Base-by-base conservation (phyloP, 202 grass and related monocot genomes). In the Schoenoplectus tabernaemontani region DNA sequence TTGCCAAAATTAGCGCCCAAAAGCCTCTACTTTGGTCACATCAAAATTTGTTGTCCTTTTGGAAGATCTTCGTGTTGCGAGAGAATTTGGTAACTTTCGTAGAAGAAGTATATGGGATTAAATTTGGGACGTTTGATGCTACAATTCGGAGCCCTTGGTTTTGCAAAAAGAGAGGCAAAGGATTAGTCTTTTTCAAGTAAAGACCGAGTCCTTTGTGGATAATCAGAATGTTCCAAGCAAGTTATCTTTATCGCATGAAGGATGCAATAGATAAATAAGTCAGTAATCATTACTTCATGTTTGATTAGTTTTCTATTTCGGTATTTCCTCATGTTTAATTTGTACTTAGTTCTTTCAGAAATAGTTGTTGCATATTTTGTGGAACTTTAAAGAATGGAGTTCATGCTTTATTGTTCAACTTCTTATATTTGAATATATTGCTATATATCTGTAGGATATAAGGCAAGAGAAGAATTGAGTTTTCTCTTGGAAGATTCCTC, bases 141-240 rank as follows among this genome's bases (percentile, higher is more conserved):
- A 34, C 22, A n/a, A 50, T 33, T 80, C 59, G 84, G 3, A 80
- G 82, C 57, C 95, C 89, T 42, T 98, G 86, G 91, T 90, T 94
- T 82, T 92, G 86, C 61, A n/a, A n/a, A 13, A 32, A 74, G 41
- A 70, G 46, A 86, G 84, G 15, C 63, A 86, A 65, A 60, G 37
- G 26, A 81, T 94, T 19, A 87, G 83, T 78, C 84, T 94, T 84
- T 80, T 92, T 20, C 78, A 87, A 20, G 8, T 94, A 13, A 82
- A 78, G 13, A 4, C 44, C 19, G 36, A 22, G 9, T 51, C 30
- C 10, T 10, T 20, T 28, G 64, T 58, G 4, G 51, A 61, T 70
- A 79, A 51, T 9, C 43, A 32, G 57, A 75, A 23, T 92, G 81
- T 94, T 90, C 82, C 83, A 68, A 51, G 82, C 79, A 39, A 94